Conservation (phyloP, 208 protist species). For the Novymonas esmeraldas region DNA sequence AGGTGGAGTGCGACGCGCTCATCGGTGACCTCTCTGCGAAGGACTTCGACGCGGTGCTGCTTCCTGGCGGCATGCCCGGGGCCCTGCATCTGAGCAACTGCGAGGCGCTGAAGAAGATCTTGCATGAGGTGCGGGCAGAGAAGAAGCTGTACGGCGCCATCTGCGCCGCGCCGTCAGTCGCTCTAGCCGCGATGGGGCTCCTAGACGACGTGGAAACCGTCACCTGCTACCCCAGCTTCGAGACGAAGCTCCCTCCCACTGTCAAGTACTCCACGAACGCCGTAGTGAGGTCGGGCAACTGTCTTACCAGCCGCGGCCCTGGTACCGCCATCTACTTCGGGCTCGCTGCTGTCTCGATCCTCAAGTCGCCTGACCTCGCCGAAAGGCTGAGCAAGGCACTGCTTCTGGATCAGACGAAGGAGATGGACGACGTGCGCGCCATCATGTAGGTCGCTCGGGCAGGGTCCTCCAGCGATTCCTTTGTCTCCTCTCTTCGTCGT, state of each 20-base stretch:
- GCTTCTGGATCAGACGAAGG: constrained; percentile 50
- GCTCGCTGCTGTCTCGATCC: constrained; percentile 69
- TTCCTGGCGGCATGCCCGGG: constrained; percentile 81
- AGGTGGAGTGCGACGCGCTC: constrained; percentile 57
- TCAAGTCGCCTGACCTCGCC: constrained; percentile 67
- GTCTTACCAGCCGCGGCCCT: constrained; percentile 84
- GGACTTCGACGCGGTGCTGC: constrained; percentile 78
- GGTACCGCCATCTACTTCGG: constrained; percentile 88
- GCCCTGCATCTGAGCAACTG: constrained; percentile 68
- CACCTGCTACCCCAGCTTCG: constrained; percentile 82
- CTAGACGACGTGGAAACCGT: constrained; percentile 72
- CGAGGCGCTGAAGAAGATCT: constrained; percentile 68
- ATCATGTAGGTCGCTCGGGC: constrained; percentile 6
- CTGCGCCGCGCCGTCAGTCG: constrained; percentile 76
- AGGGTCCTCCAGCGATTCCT: neutral
- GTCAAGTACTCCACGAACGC: constrained; percentile 54
- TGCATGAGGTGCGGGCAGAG: constrained; percentile 51
- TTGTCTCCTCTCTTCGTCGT: neutral
- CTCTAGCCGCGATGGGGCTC: constrained; percentile 72
- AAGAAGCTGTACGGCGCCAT: constrained; percentile 87
- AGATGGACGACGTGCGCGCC: constrained; percentile 35
- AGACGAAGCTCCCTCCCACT: constrained; percentile 66
- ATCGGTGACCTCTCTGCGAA: constrained; percentile 62
- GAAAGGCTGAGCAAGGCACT: constrained; percentile 69
- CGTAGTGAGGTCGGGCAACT: constrained; percentile 83